Evolutionary conservation across 306 rosid species (phyloP), one percentile per base, ranked within the genome.

Genomic region (Castanospermum australe): DNA sequence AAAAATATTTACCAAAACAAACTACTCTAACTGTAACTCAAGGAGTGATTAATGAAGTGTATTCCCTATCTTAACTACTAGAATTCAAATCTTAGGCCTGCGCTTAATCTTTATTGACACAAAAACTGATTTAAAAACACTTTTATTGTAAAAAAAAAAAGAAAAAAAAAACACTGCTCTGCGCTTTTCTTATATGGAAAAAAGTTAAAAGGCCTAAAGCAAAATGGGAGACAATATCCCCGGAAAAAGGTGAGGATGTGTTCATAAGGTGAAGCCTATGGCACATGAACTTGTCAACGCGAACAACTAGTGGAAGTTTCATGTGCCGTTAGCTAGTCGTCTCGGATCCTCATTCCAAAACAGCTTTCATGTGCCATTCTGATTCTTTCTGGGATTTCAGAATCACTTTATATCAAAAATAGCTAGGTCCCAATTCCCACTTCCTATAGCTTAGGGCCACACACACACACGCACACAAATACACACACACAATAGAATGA

Each of bases 141-240:
- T n/a, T n/a, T n/a, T n/a, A n/a, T n/a, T n/a, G n/a, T n/a, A n/a
- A n/a, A n/a, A n/a, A n/a, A n/a, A n/a, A n/a, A n/a, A n/a, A n/a
- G n/a, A n/a, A n/a, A n/a, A n/a, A n/a, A n/a, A n/a, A n/a, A n/a
- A n/a, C n/a, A n/a, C n/a, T n/a, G n/a, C n/a, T n/a, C n/a, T n/a
- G n/a, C 59, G 22, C 22, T 24, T 73, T 7, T 15, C 44, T 25
- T 39, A 3, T 8, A 73, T 57, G 28, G 57, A 30, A 59, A 73
- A 74, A 74, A 20, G 57, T 25, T 74, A 56, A n/a, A n/a, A n/a
- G n/a, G n/a, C n/a, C n/a, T n/a, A n/a, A 73, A 73, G 41, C 68
- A 8, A 73, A 13, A 13, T 39, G 60, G 56, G 44, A 61, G 78
- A 79, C 83, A 79, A 11, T 21, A 56, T 70, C 50, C 52, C 81